A percentile compares a stretch with the other conserved stretches of the same genome.
Evolutionary conservation across 2,329 filamentous ascomycete genomes (phyloP).

Genomic region (Talaromyces sp.): DNA sequence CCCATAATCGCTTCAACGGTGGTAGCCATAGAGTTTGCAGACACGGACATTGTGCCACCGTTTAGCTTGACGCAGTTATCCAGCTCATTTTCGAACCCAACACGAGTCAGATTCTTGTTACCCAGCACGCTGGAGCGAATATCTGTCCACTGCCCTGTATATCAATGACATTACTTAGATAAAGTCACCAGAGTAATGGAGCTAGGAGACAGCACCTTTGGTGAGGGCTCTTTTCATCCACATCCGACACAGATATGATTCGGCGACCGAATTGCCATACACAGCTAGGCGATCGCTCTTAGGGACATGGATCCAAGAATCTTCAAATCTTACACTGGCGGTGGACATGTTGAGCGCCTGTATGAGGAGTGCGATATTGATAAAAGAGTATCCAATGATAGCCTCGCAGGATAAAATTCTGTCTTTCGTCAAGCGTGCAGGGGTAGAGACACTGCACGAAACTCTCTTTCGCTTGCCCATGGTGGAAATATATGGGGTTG

Average conservation of each 20-base stretch:
- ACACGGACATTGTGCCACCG: not conserved
- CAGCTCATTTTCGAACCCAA: not conserved
- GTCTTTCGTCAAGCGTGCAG: not conserved
- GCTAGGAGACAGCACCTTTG: not conserved
- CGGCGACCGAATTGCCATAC: not conserved
- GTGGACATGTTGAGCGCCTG: constrained; percentile 6
- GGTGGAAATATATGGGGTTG: not conserved
- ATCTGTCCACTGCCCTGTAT: not conserved
- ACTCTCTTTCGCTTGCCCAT: not conserved
- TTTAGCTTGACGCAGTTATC: not conserved
- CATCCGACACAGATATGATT: not conserved
- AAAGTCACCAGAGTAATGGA: not conserved
- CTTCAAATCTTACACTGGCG: not conserved
- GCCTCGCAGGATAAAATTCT: not conserved
- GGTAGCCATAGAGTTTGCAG: constrained; percentile 4
- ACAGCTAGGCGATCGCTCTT: constrained; percentile 6
- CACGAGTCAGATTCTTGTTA: not conserved
- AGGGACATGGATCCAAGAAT: not conserved
- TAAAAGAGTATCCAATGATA: not conserved
- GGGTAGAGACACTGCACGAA: not conserved
- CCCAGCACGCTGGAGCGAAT: not conserved
- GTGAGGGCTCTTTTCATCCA: constrained; percentile 1
- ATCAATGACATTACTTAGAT: not conserved
- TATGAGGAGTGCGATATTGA: not conserved
- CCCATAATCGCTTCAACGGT: constrained; percentile 5